Evolutionary conservation across 441 rosid species (phyloP).

Genomic region (Adansonia grandidieri): DNA sequence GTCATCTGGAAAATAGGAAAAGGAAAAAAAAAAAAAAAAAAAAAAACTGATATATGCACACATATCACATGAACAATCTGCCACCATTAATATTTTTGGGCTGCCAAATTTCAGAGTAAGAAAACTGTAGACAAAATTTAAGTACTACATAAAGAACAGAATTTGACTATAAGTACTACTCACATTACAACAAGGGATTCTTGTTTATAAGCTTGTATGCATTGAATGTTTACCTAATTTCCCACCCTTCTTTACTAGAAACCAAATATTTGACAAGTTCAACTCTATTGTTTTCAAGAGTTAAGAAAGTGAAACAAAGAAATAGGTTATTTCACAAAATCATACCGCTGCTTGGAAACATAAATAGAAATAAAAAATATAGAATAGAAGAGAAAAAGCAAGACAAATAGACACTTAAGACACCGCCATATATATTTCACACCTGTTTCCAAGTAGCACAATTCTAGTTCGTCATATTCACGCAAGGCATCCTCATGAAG

Average conservation of each 20-base stretch:
- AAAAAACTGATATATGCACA: not conserved
- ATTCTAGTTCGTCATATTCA: constrained; percentile 96
- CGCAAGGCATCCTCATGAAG: constrained; percentile 97
- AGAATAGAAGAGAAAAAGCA: not conserved
- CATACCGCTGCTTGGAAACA: constrained; percentile 6
- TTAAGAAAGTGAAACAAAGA: not conserved
- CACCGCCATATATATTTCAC: constrained; percentile 20
- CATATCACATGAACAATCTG: not conserved
- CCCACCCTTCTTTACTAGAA: not conserved
- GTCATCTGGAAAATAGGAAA: not conserved
- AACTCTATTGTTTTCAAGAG: not conserved
- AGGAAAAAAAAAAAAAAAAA: too few relatives aligned
- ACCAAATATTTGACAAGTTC: not conserved
- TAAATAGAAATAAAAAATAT: not conserved
- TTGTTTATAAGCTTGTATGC: not conserved
- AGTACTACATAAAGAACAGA: not conserved
- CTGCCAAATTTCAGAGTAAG: not conserved
- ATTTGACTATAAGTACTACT: not conserved
- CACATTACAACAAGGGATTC: constrained; percentile 10
- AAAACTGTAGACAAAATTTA: not conserved
- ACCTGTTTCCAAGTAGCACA: constrained; percentile 98
- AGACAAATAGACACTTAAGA: not conserved
- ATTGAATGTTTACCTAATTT: not conserved
- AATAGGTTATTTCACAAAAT: not conserved
- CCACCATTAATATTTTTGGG: not conserved